Evolutionary conservation across 306 rosid genomes (phyloP).

Genomic region (Dalbergia cultrata): DNA sequence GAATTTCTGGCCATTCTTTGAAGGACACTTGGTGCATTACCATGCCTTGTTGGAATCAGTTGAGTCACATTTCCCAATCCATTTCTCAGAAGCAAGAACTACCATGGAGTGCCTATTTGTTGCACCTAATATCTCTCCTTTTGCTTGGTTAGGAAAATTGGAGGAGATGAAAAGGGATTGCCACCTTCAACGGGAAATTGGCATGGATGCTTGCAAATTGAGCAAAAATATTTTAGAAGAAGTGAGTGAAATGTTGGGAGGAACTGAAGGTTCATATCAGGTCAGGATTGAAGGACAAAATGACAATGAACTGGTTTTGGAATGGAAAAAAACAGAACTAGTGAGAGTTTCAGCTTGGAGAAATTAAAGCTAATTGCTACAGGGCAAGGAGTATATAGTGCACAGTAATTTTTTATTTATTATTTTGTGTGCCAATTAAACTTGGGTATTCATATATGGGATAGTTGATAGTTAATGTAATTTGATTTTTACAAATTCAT

Average conservation of each 20-base stretch:
- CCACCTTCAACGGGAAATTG: slow-evolving; percentile 21
- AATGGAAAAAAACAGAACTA: slow-evolving; percentile 60
- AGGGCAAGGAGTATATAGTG: neutral
- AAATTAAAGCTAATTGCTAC: slow-evolving; percentile 35
- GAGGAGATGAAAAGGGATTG: slow-evolving; percentile 46
- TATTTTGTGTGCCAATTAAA: neutral
- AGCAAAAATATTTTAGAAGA: slow-evolving; percentile 60
- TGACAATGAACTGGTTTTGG: slow-evolving; percentile 61
- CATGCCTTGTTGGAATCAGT: slow-evolving; percentile 65
- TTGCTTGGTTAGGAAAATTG: slow-evolving; percentile 61
- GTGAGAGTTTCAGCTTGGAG: slow-evolving; percentile 69
- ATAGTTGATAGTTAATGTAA: neutral
- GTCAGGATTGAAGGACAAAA: slow-evolving; percentile 55
- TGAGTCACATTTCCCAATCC: slow-evolving; percentile 52
- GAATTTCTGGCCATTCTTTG: slow-evolving; percentile 62
- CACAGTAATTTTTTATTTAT: neutral
- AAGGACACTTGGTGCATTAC: slow-evolving; percentile 61
- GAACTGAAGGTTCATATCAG: slow-evolving; percentile 48
- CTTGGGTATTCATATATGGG: neutral
- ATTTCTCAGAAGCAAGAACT: slow-evolving; percentile 63
- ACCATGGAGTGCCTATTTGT: slow-evolving; percentile 63
- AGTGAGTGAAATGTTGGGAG: slow-evolving; percentile 58
- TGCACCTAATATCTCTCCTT: slow-evolving; percentile 60
- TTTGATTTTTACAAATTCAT: slow-evolving; percentile 46
- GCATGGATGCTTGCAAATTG: slow-evolving; percentile 53